These are phyloP conservation scores for Silene uniflora DNA, from an alignment of 148 eudicot genomes.

Conservation along the genomic window DNA sequence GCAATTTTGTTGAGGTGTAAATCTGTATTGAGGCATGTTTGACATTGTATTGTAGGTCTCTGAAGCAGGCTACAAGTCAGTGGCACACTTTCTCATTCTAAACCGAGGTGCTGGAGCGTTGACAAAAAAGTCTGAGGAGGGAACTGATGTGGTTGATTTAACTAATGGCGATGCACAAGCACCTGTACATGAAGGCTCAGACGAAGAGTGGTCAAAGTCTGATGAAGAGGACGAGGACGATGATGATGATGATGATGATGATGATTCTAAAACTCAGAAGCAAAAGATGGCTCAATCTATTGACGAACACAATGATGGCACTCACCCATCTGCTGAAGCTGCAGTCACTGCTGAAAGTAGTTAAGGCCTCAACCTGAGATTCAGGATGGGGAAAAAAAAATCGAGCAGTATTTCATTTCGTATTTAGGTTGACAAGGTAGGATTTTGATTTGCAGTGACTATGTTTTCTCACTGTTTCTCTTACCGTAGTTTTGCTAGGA, in stretches of 20 bases:
- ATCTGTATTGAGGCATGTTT: background rate
- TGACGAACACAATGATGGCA: background rate
- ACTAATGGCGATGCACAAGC: slow-evolving; percentile 9
- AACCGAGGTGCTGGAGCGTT: slow-evolving; percentile 28
- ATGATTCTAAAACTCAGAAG: slow-evolving; percentile 13
- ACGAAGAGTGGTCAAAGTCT: slow-evolving; percentile 20
- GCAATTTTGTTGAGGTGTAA: background rate
- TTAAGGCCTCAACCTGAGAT: background rate
- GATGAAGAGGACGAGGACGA: slow-evolving; percentile 25
- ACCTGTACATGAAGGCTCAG: slow-evolving; percentile 24
- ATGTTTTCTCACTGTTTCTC: slow-evolving; percentile 6
- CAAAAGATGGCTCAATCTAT: slow-evolving; percentile 1
- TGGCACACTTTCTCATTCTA: slow-evolving; percentile 65
- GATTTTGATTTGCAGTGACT: background rate
- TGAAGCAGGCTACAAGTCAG: slow-evolving; percentile 58
- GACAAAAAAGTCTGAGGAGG: slow-evolving; percentile 25
- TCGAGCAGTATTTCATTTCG: background rate
- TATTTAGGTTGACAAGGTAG: background rate
- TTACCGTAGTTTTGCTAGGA: background rate
- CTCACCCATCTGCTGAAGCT: slow-evolving; percentile 12
- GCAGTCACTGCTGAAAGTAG: background rate
- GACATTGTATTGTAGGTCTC: slow-evolving; percentile 33
- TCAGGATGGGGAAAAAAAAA: background rate
- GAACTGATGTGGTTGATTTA: slow-evolving; percentile 15
- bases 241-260: slow-evolving; percentile 22